phyloP scores from a whole-genome alignment of 768 basidiomycete genomes.

The Agaricus blazei region DNA sequence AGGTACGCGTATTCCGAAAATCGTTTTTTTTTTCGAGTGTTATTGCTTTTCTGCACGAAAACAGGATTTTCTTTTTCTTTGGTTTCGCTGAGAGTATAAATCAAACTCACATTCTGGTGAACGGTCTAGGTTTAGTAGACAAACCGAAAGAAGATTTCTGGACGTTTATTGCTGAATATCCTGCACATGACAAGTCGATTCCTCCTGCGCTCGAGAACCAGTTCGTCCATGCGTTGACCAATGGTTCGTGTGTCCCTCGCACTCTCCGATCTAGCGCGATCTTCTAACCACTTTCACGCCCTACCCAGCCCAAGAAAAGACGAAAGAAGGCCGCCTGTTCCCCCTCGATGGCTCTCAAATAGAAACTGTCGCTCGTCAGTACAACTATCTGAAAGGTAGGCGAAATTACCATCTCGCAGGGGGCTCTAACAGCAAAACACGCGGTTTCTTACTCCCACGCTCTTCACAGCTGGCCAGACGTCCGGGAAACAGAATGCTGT shows the following conservation, averaged over 20 bases:
- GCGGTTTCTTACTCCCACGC: background rate
- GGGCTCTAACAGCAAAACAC: background rate
- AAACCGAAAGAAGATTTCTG: conserved; percentile 31
- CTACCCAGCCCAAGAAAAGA: conserved; percentile 21
- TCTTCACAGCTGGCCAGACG: conserved; percentile 21
- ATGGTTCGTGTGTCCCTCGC: conserved; percentile 21
- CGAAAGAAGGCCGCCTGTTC: conserved; percentile 23
- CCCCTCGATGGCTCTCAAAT: conserved; percentile 33
- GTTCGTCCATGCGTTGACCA: conserved; percentile 26
- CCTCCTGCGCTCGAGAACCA: conserved; percentile 29
- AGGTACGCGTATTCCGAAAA: conserved; percentile 17
- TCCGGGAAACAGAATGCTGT: conserved; percentile 23
- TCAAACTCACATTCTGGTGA: background rate
- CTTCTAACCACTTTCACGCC: conserved; percentile 15
- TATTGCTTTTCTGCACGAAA: too few species aligned
- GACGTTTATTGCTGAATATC: conserved; percentile 38
- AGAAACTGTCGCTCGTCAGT: conserved; percentile 32
- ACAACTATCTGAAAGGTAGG: conserved; percentile 31
- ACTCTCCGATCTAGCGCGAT: background rate
- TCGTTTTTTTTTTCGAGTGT: too few species aligned
- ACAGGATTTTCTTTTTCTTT: too few species aligned
- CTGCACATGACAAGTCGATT: conserved; percentile 32
- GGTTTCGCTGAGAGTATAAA: too few species aligned
- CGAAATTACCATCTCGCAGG: background rate
- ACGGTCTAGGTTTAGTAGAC: conserved; percentile 20